Evolutionary conservation across 2,329 filamentous ascomycete species (phyloP).

Genomic region (Trichoderma arundinaceum): DNA sequence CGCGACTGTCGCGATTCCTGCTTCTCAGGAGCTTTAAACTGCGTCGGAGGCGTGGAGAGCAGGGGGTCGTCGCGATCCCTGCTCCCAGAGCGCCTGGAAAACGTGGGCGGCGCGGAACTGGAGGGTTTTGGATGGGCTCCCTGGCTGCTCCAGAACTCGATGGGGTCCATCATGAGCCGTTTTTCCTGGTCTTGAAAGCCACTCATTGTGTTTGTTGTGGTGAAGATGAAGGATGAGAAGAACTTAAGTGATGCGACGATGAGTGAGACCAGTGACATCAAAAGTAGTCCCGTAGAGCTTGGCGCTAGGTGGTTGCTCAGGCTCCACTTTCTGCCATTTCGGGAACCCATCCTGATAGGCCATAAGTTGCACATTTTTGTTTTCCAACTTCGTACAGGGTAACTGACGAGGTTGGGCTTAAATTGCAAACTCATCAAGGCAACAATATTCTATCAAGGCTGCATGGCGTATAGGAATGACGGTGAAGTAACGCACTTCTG

Average conservation of each 20-base stretch:
- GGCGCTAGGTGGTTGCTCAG: no score
- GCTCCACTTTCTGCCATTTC: no score
- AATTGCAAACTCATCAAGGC: no score
- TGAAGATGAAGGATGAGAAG: not conserved
- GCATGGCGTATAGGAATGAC: no score
- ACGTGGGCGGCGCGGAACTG: not conserved
- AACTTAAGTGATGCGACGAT: no score
- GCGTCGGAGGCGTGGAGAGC: conserved; percentile 24
- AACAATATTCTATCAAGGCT: no score
- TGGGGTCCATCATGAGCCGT: conserved; percentile 12
- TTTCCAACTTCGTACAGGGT: no score
- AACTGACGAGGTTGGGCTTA: no score
- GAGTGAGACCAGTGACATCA: no score
- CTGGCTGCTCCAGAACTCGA: conserved; percentile 26
- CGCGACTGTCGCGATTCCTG: conserved; percentile 15
- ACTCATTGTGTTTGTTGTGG: not conserved
- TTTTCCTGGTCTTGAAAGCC: not conserved
- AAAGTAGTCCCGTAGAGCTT: no score
- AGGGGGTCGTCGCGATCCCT: conserved; percentile 37
- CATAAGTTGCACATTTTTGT: no score
- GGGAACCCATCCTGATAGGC: not conserved
- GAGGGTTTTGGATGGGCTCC: not conserved
- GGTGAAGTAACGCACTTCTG: no score
- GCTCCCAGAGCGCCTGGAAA: conserved; percentile 15
- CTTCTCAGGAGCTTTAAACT: not conserved